Evolutionary conservation across 139 green algal species (phyloP).

Genomic region (Micractinium conductrix): DNA sequence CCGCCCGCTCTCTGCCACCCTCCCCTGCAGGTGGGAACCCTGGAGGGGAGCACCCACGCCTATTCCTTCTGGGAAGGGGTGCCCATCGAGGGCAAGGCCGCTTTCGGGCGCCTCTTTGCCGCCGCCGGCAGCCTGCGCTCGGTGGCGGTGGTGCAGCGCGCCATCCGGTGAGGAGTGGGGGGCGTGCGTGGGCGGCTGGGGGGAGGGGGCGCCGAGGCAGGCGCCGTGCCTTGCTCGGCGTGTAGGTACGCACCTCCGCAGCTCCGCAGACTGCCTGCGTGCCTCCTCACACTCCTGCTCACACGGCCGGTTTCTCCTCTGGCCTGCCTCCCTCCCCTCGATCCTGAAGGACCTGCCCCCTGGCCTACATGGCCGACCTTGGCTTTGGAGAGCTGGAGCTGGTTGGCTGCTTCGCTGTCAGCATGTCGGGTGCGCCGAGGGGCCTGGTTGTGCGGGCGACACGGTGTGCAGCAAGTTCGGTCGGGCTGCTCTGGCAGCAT

Average conservation of each 20-base stretch:
- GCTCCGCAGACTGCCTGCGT: no score
- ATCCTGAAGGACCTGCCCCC: slow-evolving; percentile 46
- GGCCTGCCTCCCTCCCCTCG: no score
- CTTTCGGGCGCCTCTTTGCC: slow-evolving; percentile 85
- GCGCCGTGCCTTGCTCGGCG: neutral
- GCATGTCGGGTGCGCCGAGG: slow-evolving; percentile 78
- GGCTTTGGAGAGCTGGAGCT: slow-evolving; percentile 84
- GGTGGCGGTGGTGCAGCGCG: slow-evolving; percentile 87
- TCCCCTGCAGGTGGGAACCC: slow-evolving; percentile 53
- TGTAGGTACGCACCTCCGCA: no score
- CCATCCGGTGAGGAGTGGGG: slow-evolving; percentile 46
- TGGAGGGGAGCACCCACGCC: slow-evolving; percentile 84
- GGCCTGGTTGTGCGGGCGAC: neutral
- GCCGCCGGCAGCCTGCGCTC: slow-evolving; percentile 58
- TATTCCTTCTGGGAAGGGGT: slow-evolving; percentile 97
- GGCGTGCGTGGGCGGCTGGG: neutral
- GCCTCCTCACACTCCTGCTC: no score
- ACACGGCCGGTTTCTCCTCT: no score
- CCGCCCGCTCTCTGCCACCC: no score
- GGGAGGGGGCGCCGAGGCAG: neutral
- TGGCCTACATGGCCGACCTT: slow-evolving; percentile 68
- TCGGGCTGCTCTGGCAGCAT: neutral
- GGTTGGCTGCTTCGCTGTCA: slow-evolving; percentile 77
- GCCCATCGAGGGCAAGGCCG: slow-evolving; percentile 66
- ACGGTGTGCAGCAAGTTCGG: no score